Evolutionary conservation across 2,329 filamentous ascomycete genomes (phyloP).

Genomic region (Neonectria punicea): DNA sequence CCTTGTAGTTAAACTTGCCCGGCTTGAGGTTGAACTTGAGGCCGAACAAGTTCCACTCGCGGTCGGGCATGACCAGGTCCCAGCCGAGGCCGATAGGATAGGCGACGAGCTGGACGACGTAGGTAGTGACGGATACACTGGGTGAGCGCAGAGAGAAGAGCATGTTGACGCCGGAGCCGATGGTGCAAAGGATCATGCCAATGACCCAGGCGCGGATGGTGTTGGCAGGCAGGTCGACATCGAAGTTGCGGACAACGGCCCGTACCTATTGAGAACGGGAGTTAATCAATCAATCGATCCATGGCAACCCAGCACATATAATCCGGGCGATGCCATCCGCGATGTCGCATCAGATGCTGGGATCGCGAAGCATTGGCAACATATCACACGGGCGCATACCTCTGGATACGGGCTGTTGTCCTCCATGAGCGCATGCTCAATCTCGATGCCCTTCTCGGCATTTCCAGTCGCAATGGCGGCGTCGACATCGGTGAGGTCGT

Average conservation of each 20-base stretch:
- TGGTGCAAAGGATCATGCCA: conserved; percentile 68
- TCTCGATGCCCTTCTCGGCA: conserved; percentile 64
- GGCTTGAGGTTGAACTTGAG: conserved; percentile 66
- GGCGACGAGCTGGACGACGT: conserved; percentile 70
- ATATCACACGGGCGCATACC: conserved; percentile 50
- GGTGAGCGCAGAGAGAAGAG: conserved; percentile 70
- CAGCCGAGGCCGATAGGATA: conserved; percentile 67
- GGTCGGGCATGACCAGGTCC: conserved; percentile 65
- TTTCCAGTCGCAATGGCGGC: conserved; percentile 65
- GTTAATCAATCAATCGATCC: conserved; percentile 21
- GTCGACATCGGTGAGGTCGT: conserved; percentile 70
- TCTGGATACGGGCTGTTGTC: conserved; percentile 76
- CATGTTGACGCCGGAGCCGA: conserved; percentile 71
- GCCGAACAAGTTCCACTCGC: conserved; percentile 61
- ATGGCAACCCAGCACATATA: background rate
- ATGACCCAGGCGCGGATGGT: conserved; percentile 73
- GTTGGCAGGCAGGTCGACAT: conserved; percentile 72
- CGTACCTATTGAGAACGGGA: conserved; percentile 61
- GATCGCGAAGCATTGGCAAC: background rate
- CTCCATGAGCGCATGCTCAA: conserved; percentile 68
- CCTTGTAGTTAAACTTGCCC: conserved; percentile 70
- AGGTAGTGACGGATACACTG: conserved; percentile 68
- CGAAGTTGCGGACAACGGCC: conserved; percentile 71
- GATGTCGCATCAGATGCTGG: background rate
- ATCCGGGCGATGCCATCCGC: conserved; percentile 1